These are phyloP conservation scores for Talaromyces amestolkiae DNA, from an alignment of 2,329 filamentous ascomycete genomes.

Conservation along the genomic window DNA sequence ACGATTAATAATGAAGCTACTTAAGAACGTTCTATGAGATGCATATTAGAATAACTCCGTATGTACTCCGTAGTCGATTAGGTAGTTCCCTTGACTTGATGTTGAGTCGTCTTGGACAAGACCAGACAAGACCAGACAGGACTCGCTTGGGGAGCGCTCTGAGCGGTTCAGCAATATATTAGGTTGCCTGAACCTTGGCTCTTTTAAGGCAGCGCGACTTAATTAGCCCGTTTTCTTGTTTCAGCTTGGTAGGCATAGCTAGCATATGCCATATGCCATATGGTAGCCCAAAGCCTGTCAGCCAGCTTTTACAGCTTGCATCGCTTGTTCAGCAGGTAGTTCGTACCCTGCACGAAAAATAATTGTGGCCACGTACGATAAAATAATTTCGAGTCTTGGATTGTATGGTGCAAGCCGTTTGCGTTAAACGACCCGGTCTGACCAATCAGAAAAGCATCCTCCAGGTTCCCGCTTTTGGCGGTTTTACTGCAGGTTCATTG, in stretches of 20 bases:
- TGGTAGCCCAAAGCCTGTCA: not conserved
- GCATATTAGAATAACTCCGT: not conserved
- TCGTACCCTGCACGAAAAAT: not conserved
- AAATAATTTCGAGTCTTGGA: not conserved
- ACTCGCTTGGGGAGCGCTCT: slow-evolving; percentile 13
- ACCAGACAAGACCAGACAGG: not conserved
- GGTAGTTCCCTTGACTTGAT: not conserved
- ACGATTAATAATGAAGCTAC: not conserved
- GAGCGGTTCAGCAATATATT: slow-evolving; percentile 1
- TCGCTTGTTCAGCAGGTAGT: not conserved
- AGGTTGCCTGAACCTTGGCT: not conserved
- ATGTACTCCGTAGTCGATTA: not conserved
- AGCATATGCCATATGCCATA: too few relatives aligned
- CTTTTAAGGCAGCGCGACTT: not conserved
- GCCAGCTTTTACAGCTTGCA: not conserved
- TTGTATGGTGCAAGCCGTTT: not conserved
- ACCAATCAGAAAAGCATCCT: not conserved
- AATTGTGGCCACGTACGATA: not conserved
- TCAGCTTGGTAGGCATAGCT: not conserved
- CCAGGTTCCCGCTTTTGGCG: not conserved
- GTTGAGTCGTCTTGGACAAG: not conserved
- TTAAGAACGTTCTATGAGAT: not conserved
- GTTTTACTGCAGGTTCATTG: not conserved
- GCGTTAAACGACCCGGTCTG: not conserved
- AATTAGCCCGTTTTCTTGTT: not conserved